A percentile compares a stretch with the other conserved stretches of the same genome.
Evolutionary conservation across 805 yeast species (phyloP).

Genomic region (Teunomyces lycoperdinae): DNA sequence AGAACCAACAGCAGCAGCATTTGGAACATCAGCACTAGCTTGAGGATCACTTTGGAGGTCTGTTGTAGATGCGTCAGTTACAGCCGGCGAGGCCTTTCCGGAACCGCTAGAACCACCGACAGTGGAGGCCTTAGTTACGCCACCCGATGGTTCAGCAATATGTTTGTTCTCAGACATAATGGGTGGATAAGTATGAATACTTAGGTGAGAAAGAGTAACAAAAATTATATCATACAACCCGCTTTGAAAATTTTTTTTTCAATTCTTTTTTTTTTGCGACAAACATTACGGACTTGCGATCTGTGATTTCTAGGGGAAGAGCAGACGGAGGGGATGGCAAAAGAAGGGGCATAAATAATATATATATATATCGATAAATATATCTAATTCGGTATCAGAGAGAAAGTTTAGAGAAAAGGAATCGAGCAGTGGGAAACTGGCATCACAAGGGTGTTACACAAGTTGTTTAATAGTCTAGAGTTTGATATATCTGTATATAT

Average conservation of each 20-base stretch:
- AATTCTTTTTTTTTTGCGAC: slow-evolving; percentile 3
- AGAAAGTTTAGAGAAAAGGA: too few relatives aligned
- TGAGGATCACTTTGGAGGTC: slow-evolving; percentile 1
- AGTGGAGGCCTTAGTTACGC: slow-evolving; percentile 8
- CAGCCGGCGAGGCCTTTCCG: slow-evolving; percentile 1
- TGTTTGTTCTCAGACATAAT: slow-evolving; percentile 17
- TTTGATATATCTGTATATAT: too few relatives aligned
- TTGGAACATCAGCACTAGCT: slow-evolving; percentile 4
- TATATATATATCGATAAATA: too few relatives aligned
- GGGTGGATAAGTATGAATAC: slow-evolving; percentile 6
- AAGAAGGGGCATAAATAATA: neutral
- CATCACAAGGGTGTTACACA: too few relatives aligned
- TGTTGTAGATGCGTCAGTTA: neutral
- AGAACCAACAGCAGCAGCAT: slow-evolving; percentile 4
- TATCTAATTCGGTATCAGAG: too few relatives aligned
- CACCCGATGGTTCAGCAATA: slow-evolving; percentile 8
- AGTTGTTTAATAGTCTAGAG: too few relatives aligned
- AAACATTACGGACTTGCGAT: neutral
- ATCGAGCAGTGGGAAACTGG: too few relatives aligned
- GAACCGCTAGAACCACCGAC: slow-evolving; percentile 6
- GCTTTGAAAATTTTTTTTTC: slow-evolving; percentile 4
- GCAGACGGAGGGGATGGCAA: neutral
- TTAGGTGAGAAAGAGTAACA: slow-evolving; percentile 6
- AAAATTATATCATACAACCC: slow-evolving; percentile 4
- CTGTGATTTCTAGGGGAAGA: neutral